Base-by-base conservation (phyloP, 352 stramenopile genomes). In the Pythium rhizo-oryzae region DNA sequence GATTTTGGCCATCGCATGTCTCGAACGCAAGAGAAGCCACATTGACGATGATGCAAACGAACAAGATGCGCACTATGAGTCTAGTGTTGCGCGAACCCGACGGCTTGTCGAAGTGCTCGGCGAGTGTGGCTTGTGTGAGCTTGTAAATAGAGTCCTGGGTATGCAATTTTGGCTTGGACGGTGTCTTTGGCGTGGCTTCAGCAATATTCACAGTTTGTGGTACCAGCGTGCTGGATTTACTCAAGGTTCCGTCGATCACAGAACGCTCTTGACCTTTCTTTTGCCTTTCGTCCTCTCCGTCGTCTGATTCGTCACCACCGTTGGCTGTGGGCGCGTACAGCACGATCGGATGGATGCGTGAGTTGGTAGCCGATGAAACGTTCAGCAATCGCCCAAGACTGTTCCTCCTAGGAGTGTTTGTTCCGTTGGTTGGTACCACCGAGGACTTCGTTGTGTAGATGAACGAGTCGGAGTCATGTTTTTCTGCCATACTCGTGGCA, bases 1-100 rank as follows among this genome's bases (percentile, higher is more conserved):
- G 63, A 59, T 90, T 88, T 13, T 75, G 71, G 0, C 86, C 86
- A 50, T 92, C 84, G 33, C 80, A 91, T 8, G 84, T 92, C 65
- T 89, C 70, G 8, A 85, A 70, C 11, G 82, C 79, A n/a, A 92
- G 70, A 15, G 75, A 51, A 1, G 46, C 58, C 46, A 82, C 80
- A 43, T 80, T 85, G 16, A 87, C 6, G 16, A 90, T 56, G 53
- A 92, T 90, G 41, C 77, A 70, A 33, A 85, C 44, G 60, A 89
- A 90, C 8, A 86, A 71, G 4, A 76, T n/a, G 13, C 72, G 67
- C 24, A 89, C 72, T 7, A 86, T 68, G 6, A 81, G 64, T 44
- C 72, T 74, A 0, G 67, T 62, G 59, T 75, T 80, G 15, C 74
- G 21, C 1, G 80, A 84, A 25, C 81, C 78, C 0, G 69, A 52